Evolutionary conservation across 768 basidiomycete genomes (phyloP).

Genomic region (Galerina marginata): DNA sequence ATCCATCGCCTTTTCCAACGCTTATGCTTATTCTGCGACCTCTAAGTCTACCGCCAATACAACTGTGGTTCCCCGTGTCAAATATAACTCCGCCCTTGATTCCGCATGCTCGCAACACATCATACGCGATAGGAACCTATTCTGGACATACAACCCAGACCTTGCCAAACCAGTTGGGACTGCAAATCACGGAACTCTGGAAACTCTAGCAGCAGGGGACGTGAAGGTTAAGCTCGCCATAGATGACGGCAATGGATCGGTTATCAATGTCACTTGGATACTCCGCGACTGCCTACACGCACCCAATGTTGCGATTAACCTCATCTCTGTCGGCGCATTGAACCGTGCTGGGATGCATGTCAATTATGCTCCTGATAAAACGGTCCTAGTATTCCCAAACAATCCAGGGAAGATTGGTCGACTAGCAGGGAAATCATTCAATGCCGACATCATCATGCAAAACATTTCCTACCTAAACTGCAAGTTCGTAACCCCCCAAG

Average conservation of each 20-base stretch:
- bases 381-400: not conserved
- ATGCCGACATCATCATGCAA: too few species aligned
- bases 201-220: too few species aligned
- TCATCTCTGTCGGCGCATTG: too few species aligned
- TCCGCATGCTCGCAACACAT: conserved; percentile 11
- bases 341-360: not conserved
- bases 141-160: conserved; percentile 12
- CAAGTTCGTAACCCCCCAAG: not conserved
- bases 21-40: not conserved
- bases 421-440: not conserved
- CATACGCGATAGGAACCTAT: conserved; percentile 2
- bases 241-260: not conserved
- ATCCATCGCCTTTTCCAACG: too few species aligned
- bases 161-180: too few species aligned
- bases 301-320: conserved; percentile 8
- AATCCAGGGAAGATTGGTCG: not conserved
- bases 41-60: not conserved
- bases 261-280: not conserved
- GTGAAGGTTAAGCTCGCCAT: not conserved
- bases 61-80: not conserved
- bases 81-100: conserved; percentile 11
- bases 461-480: not conserved
- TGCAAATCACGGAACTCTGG: too few species aligned
- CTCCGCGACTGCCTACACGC: conserved; percentile 16
- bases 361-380: not conserved